Conservation (phyloP, 1,139 yeast species). For the Pichia sp. region DNA sequence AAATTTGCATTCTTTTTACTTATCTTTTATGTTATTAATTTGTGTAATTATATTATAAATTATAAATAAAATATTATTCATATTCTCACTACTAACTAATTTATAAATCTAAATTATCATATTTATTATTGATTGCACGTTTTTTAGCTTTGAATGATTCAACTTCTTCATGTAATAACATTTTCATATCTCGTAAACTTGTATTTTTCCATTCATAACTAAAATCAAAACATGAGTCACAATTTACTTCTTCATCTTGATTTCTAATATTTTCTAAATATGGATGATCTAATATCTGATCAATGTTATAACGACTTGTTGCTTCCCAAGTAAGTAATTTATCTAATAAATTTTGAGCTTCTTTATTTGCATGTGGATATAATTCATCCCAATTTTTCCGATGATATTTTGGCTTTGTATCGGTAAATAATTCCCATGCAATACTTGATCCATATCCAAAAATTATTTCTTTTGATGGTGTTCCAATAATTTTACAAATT, state of each 20-base stretch:
- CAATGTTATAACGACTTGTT: slow-evolving; percentile 39
- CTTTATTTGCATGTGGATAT: slow-evolving; percentile 52
- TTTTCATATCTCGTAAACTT: slow-evolving; percentile 37
- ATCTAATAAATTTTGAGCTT: slow-evolving; percentile 44
- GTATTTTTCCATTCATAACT: slow-evolving; percentile 46
- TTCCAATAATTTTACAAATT: slow-evolving; percentile 57
- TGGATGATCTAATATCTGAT: slow-evolving; percentile 46
- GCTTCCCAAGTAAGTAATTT: slow-evolving; percentile 60
- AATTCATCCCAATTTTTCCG: slow-evolving; percentile 42
- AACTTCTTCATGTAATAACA: slow-evolving; percentile 42
- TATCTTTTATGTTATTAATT: too few species aligned
- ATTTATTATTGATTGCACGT: slow-evolving; percentile 1
- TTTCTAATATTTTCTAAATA: slow-evolving; percentile 46
- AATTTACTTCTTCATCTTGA: slow-evolving; percentile 42
- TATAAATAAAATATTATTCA: too few species aligned
- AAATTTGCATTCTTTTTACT: too few species aligned
- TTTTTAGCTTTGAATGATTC: slow-evolving; percentile 32
- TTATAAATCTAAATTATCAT: background rate
- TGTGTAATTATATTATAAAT: too few species aligned
- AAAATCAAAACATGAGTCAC: slow-evolving; percentile 49
- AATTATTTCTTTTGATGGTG: slow-evolving; percentile 44
- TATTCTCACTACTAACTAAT: background rate
- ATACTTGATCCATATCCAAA: slow-evolving; percentile 24
- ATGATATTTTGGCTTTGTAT: slow-evolving; percentile 36
- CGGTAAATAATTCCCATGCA: slow-evolving; percentile 37